These are phyloP conservation scores for Penicillium sp. DNA, from an alignment of 2,329 filamentous ascomycete genomes.

Conservation along the genomic window DNA sequence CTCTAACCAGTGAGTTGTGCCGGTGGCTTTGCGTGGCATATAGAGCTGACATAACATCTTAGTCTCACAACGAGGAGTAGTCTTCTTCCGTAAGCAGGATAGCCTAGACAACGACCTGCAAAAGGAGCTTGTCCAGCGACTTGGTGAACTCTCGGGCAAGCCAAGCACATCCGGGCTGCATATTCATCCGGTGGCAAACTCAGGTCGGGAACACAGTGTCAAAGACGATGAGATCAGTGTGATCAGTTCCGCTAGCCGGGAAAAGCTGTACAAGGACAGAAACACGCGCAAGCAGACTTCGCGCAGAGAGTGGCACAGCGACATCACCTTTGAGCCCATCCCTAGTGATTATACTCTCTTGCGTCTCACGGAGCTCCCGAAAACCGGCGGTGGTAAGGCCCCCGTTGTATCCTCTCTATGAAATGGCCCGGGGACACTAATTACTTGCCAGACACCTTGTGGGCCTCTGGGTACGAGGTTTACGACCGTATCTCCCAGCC, in stretches of 20 bases:
- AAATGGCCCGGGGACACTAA: not conserved
- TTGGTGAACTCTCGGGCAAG: constrained; percentile 43
- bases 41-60: not conserved
- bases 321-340: constrained; percentile 44
- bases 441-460: constrained; percentile 32
- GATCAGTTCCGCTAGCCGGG: constrained; percentile 38
- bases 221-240: constrained; percentile 45
- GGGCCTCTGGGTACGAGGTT: constrained; percentile 38
- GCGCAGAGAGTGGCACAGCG: constrained; percentile 41
- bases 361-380: constrained; percentile 37
- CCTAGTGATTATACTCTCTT: constrained; percentile 44
- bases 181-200: constrained; percentile 43
- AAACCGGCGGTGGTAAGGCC: constrained; percentile 34
- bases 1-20: constrained; percentile 24
- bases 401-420: too few species aligned
- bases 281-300: constrained; percentile 24
- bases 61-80: constrained; percentile 48
- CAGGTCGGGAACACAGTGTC: constrained; percentile 39
- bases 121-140: constrained; percentile 45
- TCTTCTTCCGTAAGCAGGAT: constrained; percentile 48
- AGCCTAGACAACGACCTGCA: constrained; percentile 44
- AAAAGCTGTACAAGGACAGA: constrained; percentile 35
- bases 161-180: constrained; percentile 41
- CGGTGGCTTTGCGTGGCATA: rapidly evolving
- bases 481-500: constrained; percentile 35